Evolutionary conservation across 2,329 filamentous ascomycete genomes (phyloP), one percentile per base, ranked within the genome.

Genomic region (Colletotrichum plurivorum): DNA sequence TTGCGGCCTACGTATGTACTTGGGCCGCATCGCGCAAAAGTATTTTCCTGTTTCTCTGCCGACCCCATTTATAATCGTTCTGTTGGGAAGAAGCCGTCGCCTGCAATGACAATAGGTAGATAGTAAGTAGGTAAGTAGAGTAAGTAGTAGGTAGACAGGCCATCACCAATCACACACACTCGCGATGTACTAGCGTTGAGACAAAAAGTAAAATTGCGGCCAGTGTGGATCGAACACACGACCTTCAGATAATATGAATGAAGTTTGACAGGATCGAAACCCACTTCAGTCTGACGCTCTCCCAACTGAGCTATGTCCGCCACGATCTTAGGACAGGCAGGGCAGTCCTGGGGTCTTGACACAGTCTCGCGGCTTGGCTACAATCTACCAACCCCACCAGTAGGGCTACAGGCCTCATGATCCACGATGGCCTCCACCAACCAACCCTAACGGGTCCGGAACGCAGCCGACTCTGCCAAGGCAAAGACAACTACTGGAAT

Each of bases 171-270:
- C 20, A 22, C 20, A 22, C 20, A 22, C 20, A 22, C 20, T 22
- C 3, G 20, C 20, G 2, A 22, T 22, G 22, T 25, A 25, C 22
- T 25, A 25, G 22, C 22, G 8, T 9, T 9, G 10, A 36, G 10
- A 39, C 51, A 55, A 68, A 60, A 41, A 4, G 5, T 20, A 51
- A 55, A 22, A 36, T 25, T 63, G 54, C 54, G 49, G 61, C 54
- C 61, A 65, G 53, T 64, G 65, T 68, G 65, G 65, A 59, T 60
- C 56, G 66, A 69, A 60, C 49, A 69, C 54, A 66, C 61, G 61
- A 56, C 61, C 49, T 56, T 52, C 61, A 66, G 54, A 56, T 60
- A 5, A 8, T 1, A 10, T 20, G 55, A 60, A 12, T 52, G 49
- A 66, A 66, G 49, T 56, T 52, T 27, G 3, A 12, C 22, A 22